Evolutionary conservation across 768 basidiomycete species (phyloP).

Genomic region (Tulasnella calospora): DNA sequence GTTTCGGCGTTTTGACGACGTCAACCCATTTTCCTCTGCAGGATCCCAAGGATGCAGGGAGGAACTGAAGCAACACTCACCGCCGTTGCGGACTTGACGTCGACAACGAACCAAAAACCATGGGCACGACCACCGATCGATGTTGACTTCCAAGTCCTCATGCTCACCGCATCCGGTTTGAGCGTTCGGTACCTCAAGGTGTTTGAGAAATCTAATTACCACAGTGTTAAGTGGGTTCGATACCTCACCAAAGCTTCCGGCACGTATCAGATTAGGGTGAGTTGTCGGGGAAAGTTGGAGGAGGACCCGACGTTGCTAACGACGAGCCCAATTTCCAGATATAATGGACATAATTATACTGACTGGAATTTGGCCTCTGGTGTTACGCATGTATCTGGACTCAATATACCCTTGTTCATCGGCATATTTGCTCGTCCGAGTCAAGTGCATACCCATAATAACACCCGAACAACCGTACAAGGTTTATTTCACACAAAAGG

Average conservation of each 20-base stretch:
- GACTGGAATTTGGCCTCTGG: background rate
- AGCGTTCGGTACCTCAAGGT: slow-evolving; percentile 97
- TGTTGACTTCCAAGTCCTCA: slow-evolving; percentile 97
- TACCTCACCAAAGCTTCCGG: slow-evolving; percentile 94
- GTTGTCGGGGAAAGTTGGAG: slow-evolving; percentile 35
- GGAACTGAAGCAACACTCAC: slow-evolving; percentile 83
- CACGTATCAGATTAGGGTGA: slow-evolving; percentile 86
- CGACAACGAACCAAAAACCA: slow-evolving; percentile 86
- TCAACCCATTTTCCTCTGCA: slow-evolving; percentile 35
- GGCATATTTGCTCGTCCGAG: background rate
- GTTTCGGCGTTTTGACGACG: background rate
- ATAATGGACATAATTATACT: background rate
- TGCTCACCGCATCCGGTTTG: slow-evolving; percentile 96
- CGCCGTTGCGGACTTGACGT: slow-evolving; percentile 75
- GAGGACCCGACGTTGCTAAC: background rate
- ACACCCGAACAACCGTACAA: background rate
- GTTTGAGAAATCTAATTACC: slow-evolving; percentile 92
- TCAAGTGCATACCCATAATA: background rate
- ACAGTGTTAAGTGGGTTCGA: slow-evolving; percentile 93
- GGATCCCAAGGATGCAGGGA: slow-evolving; percentile 88
- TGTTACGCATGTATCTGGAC: background rate
- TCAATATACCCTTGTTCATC: slow-evolving; percentile 3
- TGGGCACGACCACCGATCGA: slow-evolving; percentile 99
- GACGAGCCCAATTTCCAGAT: background rate
- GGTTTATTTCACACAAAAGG: no score